Base-by-base conservation (phyloP, 441 rosid genomes). In the Breynia disticha region DNA sequence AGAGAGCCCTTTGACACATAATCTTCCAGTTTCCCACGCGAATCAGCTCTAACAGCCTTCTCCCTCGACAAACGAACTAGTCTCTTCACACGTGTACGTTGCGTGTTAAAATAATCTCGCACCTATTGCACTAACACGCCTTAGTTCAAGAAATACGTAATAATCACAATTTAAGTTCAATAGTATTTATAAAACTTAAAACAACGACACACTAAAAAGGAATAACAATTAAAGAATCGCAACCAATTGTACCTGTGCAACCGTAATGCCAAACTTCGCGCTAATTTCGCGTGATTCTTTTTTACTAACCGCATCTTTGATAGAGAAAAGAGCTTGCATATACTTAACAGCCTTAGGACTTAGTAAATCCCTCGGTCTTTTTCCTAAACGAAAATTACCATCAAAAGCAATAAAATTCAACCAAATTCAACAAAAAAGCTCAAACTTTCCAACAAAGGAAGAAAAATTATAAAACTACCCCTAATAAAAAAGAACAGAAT, bases 311-410 rank as follows among this genome's bases (percentile, higher is more conserved):
- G 86, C 89, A 70, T 94, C 95, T 87, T 87, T 94, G 68, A 94
- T 67, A 44, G 99, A 78, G 50, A 87, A 94, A 73, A 90, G 59
- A 35, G 84, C 77, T 80, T 90, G 96, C 87, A 94, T 81, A 74
- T 94, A 81, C 67, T 85, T 87, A 56, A 84, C 82, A 46, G 96
- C 99, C 75, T 90, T 94, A 15, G 96, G 95, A 66, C 83, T 90
- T 59, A 94, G 67, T 74, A 94, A 81, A 77, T 94, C 97, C 69
- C 99, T 84, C 16, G 97, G 99, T 56, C 96, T 87, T 79, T 94
- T 94, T 51, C 99, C 97, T 94, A 81, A 50, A 22, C 14, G 11
- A 16, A 22, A 59, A 50, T 55, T 43, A 21, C 28, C 48, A 46
- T 17, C 19, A 52, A 55, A 66, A 68, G 45, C 5, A 28, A 28